phyloP scores from a whole-genome alignment of 371 early-diverging fungal genomes.

The Mortierella sp. region DNA sequence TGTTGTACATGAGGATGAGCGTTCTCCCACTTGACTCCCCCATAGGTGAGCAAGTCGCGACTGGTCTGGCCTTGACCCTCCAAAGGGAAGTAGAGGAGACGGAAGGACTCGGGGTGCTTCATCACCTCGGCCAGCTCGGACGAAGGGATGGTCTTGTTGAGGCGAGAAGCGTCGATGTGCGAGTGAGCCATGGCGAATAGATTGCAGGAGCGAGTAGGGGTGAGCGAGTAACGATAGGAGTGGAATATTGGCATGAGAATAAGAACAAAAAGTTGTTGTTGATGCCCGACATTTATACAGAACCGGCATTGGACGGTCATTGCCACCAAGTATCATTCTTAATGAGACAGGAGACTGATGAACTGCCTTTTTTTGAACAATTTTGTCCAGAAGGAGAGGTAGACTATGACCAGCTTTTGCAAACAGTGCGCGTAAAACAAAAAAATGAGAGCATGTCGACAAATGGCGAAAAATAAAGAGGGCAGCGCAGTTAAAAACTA shows the following conservation, averaged over 20 bases:
- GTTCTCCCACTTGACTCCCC: conserved; percentile 30
- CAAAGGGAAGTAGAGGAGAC: conserved; percentile 31
- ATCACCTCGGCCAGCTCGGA: conserved; percentile 15
- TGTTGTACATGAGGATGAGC: conserved; percentile 5
- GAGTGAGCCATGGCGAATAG: background rate
- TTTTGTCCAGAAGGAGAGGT: background rate
- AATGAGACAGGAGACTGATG: no score
- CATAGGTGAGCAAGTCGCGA: conserved; percentile 32
- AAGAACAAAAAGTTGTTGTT: background rate
- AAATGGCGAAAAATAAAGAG: background rate
- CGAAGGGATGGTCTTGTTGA: conserved; percentile 11
- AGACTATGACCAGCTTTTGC: background rate
- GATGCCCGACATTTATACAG: background rate
- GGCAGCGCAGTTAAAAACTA: background rate
- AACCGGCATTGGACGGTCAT: background rate
- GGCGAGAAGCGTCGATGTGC: background rate
- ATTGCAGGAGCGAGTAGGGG: no score
- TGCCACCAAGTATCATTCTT: background rate
- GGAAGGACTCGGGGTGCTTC: conserved; percentile 24
- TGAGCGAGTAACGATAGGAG: background rate
- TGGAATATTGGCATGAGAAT: background rate
- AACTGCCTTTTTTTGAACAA: background rate
- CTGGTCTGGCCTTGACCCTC: conserved; percentile 19
- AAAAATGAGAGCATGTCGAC: background rate
- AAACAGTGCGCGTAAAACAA: background rate